Conservation (phyloP, 208 protist species). For the Tritrichomonas foetus region DNA sequence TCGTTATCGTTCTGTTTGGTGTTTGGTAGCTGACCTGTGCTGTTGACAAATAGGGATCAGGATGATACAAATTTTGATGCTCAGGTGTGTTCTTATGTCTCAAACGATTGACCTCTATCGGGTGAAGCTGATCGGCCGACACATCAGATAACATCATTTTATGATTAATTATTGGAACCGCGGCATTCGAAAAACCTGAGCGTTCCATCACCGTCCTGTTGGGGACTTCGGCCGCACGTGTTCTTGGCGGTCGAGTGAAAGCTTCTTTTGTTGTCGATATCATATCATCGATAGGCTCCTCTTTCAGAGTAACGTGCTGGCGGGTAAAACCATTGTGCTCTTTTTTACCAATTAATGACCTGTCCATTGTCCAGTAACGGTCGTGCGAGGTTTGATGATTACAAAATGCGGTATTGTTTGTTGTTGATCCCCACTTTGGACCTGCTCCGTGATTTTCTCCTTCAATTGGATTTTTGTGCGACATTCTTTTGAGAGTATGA, state of each 20-base stretch:
- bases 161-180: neutral
- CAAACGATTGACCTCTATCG: neutral
- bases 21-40: neutral
- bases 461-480: neutral
- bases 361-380: neutral
- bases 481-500: neutral
- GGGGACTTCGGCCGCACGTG: neutral
- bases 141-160: neutral
- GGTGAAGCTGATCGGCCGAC: neutral
- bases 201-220: neutral
- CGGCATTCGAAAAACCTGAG: neutral
- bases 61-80: neutral
- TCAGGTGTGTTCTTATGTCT: neutral
- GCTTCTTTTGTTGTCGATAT: neutral
- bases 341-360: neutral
- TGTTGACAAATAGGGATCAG: neutral
- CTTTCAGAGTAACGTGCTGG: neutral
- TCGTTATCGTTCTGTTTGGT: too few species aligned
- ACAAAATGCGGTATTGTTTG: neutral
- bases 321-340: neutral
- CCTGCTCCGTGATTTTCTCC: neutral
- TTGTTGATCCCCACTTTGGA: slow-evolving; percentile 32
- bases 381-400: neutral
- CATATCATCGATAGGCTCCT: neutral
- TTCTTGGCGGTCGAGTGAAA: neutral